Conservation (phyloP, 805 yeast species). For the Nakazawaea wickerhamii region DNA sequence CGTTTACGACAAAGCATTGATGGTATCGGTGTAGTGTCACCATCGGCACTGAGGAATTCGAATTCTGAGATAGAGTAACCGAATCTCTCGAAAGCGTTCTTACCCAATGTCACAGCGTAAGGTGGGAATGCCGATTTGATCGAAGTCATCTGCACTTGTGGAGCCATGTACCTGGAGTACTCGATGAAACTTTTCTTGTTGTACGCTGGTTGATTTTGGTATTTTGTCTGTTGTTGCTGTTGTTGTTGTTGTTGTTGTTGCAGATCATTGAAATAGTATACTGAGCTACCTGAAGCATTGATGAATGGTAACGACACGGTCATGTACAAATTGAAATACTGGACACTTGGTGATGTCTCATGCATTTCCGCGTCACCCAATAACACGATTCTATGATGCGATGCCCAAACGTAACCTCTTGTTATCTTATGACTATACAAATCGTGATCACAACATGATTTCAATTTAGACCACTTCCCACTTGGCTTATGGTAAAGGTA, state of each 20-base stretch:
- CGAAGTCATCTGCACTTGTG: slow-evolving; percentile 59
- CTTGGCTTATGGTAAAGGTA: slow-evolving; percentile 49
- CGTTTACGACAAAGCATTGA: slow-evolving; percentile 56
- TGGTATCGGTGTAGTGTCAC: slow-evolving; percentile 62
- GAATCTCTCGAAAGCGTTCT: slow-evolving; percentile 65
- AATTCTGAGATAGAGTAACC: slow-evolving; percentile 64
- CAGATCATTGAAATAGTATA: neutral
- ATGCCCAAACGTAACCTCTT: slow-evolving; percentile 69
- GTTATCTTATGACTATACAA: slow-evolving; percentile 54
- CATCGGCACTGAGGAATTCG: slow-evolving; percentile 66
- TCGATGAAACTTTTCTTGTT: slow-evolving; percentile 46
- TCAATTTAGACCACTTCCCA: slow-evolving; percentile 60
- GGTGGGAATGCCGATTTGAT: slow-evolving; percentile 69
- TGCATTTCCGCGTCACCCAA: slow-evolving; percentile 50
- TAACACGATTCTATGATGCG: slow-evolving; percentile 66
- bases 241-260: neutral
- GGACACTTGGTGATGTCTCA: slow-evolving; percentile 38
- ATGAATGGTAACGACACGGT: slow-evolving; percentile 50
- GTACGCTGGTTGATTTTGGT: slow-evolving; percentile 9
- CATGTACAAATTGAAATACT: slow-evolving; percentile 42
- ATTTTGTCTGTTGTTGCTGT: neutral
- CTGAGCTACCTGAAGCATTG: slow-evolving; percentile 30
- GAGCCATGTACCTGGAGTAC: slow-evolving; percentile 72
- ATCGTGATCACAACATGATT: slow-evolving; percentile 47
- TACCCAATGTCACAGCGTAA: slow-evolving; percentile 71